phyloP scores from a whole-genome alignment of 306 rosid genomes.

The Pachyrhizus erosus region DNA sequence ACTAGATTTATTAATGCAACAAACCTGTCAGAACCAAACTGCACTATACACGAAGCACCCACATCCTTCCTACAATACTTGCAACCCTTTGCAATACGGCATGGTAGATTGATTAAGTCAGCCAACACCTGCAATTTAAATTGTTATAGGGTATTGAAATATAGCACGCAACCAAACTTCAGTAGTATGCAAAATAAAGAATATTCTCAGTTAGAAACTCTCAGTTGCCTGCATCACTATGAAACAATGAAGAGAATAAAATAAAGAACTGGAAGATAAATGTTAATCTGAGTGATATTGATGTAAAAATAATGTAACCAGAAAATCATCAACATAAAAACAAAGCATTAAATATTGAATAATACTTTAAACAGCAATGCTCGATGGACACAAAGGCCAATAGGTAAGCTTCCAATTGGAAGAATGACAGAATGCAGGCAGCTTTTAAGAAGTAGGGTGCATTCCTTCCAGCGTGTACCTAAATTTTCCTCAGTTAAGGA shows the following conservation, averaged over 20 bases:
- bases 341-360: constrained; percentile 33
- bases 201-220: constrained; percentile 31
- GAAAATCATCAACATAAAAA: constrained; percentile 8
- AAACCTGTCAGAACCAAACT: constrained; percentile 75
- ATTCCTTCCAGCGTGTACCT: constrained; percentile 64
- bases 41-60: constrained; percentile 91
- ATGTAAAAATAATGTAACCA: constrained; percentile 28
- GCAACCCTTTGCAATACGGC: constrained; percentile 96
- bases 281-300: constrained; percentile 1
- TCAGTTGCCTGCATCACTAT: background rate
- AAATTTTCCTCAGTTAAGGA: constrained; percentile 50
- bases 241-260: constrained; percentile 15
- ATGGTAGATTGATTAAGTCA: constrained; percentile 81
- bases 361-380: constrained; percentile 89
- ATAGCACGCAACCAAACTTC: constrained; percentile 17
- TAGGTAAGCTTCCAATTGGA: constrained; percentile 87
- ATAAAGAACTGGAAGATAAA: constrained; percentile 20
- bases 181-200: constrained; percentile 3
- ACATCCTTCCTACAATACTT: constrained; percentile 76
- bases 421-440: constrained; percentile 73
- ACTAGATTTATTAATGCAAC: constrained; percentile 41
- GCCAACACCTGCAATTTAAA: constrained; percentile 79
- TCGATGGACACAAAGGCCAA: constrained; percentile 95
- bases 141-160: constrained; percentile 18
- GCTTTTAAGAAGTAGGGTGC: constrained; percentile 66